A percentile compares a stretch with the other conserved stretches of the same genome.
phyloP scores from a whole-genome alignment of 352 stramenopile genomes.

The Ophiocytium majus region DNA sequence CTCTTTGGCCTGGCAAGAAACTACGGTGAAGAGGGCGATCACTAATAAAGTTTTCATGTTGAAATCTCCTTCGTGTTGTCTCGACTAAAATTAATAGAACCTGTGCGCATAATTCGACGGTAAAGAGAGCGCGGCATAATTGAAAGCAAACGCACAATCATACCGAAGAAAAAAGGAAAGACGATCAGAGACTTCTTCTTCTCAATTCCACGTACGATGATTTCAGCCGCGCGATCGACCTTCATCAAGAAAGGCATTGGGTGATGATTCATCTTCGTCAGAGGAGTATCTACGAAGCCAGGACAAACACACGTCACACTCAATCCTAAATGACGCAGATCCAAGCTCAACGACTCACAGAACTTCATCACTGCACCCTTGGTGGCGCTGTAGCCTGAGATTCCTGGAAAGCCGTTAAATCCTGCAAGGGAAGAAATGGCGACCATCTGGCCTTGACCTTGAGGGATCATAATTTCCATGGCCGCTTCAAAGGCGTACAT shows the following conservation, averaged over 20 bases:
- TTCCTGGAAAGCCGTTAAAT: not conserved
- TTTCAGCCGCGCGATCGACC: not conserved
- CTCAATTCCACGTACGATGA: not conserved
- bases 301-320: not conserved
- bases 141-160: not conserved
- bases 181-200: not conserved
- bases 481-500: conserved; percentile 14
- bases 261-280: conserved; percentile 1
- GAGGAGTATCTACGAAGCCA: conserved; percentile 1
- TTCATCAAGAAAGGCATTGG: conserved; percentile 1
- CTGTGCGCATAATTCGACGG: not conserved
- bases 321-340: not conserved
- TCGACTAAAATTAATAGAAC: too few species aligned
- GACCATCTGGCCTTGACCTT: not conserved
- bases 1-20: too few species aligned
- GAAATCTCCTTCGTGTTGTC: too few species aligned
- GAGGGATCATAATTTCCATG: not conserved
- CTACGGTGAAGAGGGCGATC: too few species aligned
- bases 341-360: not conserved
- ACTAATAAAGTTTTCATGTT: too few species aligned
- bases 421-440: not conserved
- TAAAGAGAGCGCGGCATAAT: not conserved
- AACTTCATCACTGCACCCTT: not conserved
- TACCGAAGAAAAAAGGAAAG: not conserved
- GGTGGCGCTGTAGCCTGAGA: not conserved